Base-by-base conservation (phyloP, 176 grass and related monocot species). In the Tillandsia fasciculata region DNA sequence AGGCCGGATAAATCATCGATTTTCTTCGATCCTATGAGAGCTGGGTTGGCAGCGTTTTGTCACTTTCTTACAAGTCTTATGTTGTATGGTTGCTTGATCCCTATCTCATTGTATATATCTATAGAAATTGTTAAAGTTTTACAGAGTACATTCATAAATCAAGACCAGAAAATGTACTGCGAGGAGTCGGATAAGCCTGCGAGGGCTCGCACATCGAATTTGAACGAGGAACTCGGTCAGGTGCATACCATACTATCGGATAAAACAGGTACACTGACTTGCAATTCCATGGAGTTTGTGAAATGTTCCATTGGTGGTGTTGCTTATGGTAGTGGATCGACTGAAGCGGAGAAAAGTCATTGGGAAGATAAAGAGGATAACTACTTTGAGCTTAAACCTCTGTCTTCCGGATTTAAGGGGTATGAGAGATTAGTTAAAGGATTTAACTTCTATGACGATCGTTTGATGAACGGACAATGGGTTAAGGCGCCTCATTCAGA, bases 231-330 rank as follows among this genome's bases (percentile, higher is more conserved):
- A 83, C 73, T 96, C 5, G 93, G 93, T 15, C 93, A 92, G 33
- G 93, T 96, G 8, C 65, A 92, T 76, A 96, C 93, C 0, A 87
- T 96, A 50, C 83, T 96, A 11, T 92, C 93, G 0, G 93, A 96
- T 28, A 96, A 96, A 74, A 96, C 93, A 0, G 93, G 93, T n/a
- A 96, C 93, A 10, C 22, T 96, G 64, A 96, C 93, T 9, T 85
- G 86, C 71, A 96, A 96, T 70, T 92, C 89, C 65, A 96, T 96
- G 93, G 93, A 96, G 81, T 96, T 96, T 72, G 77, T 96, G 75
- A 96, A 96, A 17, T 96, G 93, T 20, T 89, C 93, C 0, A 87
- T 96, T 9, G 88, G 81, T 2, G 93, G 93, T n/a, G 85, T 77
- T 10, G 83, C 83, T 27, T 96, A 96, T 66, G 93, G 93, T 4